Evolutionary conservation across 2,329 filamentous ascomycete species (phyloP), one percentile per base, ranked within the genome.

Genomic region (Fusarium mexicanum): DNA sequence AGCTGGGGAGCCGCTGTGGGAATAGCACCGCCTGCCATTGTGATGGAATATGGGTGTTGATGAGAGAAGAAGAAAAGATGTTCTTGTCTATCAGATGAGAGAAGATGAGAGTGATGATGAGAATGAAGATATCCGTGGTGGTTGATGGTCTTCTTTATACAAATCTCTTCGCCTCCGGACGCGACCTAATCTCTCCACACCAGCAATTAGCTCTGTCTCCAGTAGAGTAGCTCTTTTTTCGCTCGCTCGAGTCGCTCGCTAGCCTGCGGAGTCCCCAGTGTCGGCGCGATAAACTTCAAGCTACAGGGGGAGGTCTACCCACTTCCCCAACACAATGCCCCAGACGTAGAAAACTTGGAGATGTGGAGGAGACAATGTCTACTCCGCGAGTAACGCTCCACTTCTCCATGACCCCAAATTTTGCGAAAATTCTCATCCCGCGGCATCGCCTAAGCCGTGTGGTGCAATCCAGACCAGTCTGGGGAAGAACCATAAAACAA

Each of bases 401-500:
- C 64, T 72, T 73, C 70, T 61, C 70, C 69, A 72, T 62, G 33
- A 41, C 63, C 24, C 38, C 59, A 70, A 46, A 3, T 10, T 37
- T 38, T 57, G 51, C 50, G 54, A 64, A 73, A 61, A 38, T 22
- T 65, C 54, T 70, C 38, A 40, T 35, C 47, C 38, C 26, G 35
- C 64, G 57, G 64, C 46, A 31, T 65, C 66, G 67, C 67, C 44
- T 70, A 44, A 47, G 51, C 67, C 67, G 66, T 24, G n/a, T 17
- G 31, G 29, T 40, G 43, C 26, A 44, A 55, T 57, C 59, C 50
- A 70, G 70, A 58, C 69, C 62, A 17, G 69, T 72, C 70, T 60
- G 70, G 70, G 70, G 70, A 59, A 73, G 70, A 61, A 71, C 70
- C 70, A 73, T 73, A 73, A 73, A 73, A 71, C 70, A 72, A 73